These are phyloP conservation scores for Dissophora ornata DNA, from an alignment of 192 early-diverging fungal species.

Conservation along the genomic window DNA sequence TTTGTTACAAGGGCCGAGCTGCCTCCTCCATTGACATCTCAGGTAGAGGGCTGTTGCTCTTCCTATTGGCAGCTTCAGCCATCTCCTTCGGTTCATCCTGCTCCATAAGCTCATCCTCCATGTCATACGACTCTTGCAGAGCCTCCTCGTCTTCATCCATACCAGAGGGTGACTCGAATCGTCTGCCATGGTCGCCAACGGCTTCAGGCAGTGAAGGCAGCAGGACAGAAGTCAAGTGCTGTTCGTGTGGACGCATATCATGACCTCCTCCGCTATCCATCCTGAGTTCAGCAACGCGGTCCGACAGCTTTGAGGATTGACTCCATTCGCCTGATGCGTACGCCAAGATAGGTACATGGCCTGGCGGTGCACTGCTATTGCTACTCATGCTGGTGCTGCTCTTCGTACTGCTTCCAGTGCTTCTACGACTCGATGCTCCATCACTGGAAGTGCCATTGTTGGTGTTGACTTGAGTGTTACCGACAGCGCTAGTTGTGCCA, in stretches of 20 bases:
- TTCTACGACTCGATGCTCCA: conserved; percentile 36
- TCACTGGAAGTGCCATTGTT: background rate
- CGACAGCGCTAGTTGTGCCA: too few relatives aligned
- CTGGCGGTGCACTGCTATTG: conserved; percentile 8
- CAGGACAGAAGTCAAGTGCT: background rate
- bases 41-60: conserved; percentile 11
- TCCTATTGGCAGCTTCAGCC: too few relatives aligned
- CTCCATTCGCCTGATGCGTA: conserved; percentile 17
- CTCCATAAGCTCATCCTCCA: background rate
- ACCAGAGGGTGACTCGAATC: conserved; percentile 35
- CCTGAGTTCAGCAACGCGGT: background rate
- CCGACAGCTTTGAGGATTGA: conserved; percentile 2
- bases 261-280: conserved; percentile 3
- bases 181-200: background rate
- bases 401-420: conserved; percentile 36
- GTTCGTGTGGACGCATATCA: background rate
- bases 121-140: too few relatives aligned
- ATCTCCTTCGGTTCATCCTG: background rate
- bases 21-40: conserved; percentile 20
- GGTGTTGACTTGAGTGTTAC: background rate
- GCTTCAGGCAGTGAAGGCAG: background rate
- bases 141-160: conserved; percentile 36
- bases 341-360: background rate
- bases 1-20: background rate
- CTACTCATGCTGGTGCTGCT: conserved; percentile 44